phyloP scores from a whole-genome alignment of 1,139 yeast species.

The Hansenula anomala region DNA sequence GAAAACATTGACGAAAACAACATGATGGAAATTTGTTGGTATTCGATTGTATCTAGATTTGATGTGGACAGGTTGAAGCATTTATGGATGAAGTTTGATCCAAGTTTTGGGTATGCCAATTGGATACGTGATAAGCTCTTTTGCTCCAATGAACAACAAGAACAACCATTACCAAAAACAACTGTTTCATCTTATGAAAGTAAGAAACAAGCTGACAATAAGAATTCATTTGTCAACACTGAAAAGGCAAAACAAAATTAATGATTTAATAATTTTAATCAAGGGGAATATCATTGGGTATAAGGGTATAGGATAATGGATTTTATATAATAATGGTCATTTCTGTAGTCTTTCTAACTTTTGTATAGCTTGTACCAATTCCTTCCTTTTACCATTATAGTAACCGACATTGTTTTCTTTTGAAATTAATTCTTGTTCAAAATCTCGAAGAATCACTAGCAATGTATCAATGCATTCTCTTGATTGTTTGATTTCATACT shows the following conservation, averaged over 20 bases:
- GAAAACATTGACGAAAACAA: constrained; percentile 3
- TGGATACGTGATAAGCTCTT: constrained; percentile 20
- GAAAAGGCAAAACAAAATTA: background rate
- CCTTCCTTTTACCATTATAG: background rate
- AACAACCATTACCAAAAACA: background rate
- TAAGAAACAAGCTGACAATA: too few species aligned
- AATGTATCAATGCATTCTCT: background rate
- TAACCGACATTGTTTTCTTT: too few species aligned
- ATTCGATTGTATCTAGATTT: constrained; percentile 38
- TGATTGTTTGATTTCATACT: background rate
- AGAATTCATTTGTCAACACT: background rate
- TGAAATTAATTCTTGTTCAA: background rate
- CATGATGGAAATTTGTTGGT: constrained; percentile 23
- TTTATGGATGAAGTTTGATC: constrained; percentile 42
- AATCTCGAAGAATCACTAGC: too few species aligned
- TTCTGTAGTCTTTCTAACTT: background rate
- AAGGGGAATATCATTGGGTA: too few species aligned
- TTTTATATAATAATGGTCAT: background rate
- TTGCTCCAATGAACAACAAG: background rate
- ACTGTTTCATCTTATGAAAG: too few species aligned
- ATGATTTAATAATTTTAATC: too few species aligned
- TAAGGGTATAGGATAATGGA: too few species aligned
- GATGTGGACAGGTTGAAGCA: constrained; percentile 40
- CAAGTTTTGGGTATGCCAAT: constrained; percentile 34
- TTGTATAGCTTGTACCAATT: too few species aligned